Evolutionary conservation across 208 protist genomes (phyloP), one percentile per base, ranked within the genome.

Genomic region (Trypanosoma platydactyli): DNA sequence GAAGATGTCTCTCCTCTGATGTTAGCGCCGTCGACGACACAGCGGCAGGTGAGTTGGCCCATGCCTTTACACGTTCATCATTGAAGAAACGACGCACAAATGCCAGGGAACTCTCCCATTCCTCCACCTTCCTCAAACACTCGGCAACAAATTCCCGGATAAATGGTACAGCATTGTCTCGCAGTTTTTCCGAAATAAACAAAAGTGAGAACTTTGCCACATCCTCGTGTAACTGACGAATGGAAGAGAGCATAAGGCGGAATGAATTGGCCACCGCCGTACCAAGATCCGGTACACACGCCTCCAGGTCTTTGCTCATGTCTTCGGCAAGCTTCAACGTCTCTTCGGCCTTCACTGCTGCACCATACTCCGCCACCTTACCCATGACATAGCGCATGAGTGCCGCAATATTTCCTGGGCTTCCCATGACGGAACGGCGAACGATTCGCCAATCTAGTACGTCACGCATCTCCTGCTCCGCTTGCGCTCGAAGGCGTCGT

Each of bases 371-470:
- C 22, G 76, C 73, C 16, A 94, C 82, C 54, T 87, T 80, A 40
- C 80, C 64, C 55, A 84, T 79, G 4, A 94, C 79, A 44, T 87
- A 92, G 6, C 74, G 84, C 41, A 86, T 73, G n/a, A 90, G 58
- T 18, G 68, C 64, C 3, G 83, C 59, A 44, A 94, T 84, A 58
- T 80, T 81, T 41, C 68, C 61, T 12, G 77, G 63, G 58, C 72
- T 84, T 16, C 65, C 73, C 27, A 66, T 50, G 0, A 73, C 71
- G 3, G 71, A 73, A 3, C 71, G 76, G 54, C 77, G 71, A 25
- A 94, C 80, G 25, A 80, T 67, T 30, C 69, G 79, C 84, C 84
- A 94, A 77, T 91, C 88, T 16, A 94, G 41, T 38, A 84, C 84
- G 57, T 91, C 84, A 48, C 84, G 82, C 20, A 92, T 77, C 76